Conservation (phyloP, 2,329 filamentous ascomycete genomes). For the Pestalotiopsis sp. region DNA sequence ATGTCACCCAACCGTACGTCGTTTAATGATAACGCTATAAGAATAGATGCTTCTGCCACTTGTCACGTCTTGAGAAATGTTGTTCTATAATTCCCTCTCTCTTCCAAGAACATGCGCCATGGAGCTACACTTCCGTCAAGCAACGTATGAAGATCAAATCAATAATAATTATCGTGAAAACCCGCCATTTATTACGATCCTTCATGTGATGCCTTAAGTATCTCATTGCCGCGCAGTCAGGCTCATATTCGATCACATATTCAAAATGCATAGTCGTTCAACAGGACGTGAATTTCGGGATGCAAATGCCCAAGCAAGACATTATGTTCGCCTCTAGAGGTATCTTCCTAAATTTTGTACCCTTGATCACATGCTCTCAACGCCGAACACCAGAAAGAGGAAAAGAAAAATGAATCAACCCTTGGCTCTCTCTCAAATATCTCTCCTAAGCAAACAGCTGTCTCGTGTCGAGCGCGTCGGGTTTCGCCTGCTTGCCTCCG, state of each 20-base stretch:
- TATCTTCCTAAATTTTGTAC: background rate
- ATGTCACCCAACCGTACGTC: constrained; percentile 10
- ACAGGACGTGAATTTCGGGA: background rate
- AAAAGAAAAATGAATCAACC: background rate
- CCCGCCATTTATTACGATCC: too few species aligned
- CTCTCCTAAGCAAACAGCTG: constrained; percentile 69
- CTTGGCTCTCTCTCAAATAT: background rate
- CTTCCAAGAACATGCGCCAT: too few species aligned
- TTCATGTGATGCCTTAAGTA: too few species aligned
- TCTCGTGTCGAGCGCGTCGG: constrained; percentile 73
- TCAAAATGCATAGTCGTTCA: background rate
- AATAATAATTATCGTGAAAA: background rate
- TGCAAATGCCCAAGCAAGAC: background rate
- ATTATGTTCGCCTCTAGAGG: background rate
- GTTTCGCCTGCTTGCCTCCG: constrained; percentile 61
- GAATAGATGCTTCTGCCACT: background rate
- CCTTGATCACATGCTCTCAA: background rate
- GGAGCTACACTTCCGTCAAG: background rate
- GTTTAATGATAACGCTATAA: constrained; percentile 4
- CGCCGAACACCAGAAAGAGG: background rate
- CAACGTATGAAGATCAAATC: background rate
- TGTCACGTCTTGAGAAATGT: background rate
- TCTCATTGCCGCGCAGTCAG: background rate
- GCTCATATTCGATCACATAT: background rate
- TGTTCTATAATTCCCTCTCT: background rate